Evolutionary conservation across 768 basidiomycete species (phyloP).

Genomic region (Lyophyllum decastes): DNA sequence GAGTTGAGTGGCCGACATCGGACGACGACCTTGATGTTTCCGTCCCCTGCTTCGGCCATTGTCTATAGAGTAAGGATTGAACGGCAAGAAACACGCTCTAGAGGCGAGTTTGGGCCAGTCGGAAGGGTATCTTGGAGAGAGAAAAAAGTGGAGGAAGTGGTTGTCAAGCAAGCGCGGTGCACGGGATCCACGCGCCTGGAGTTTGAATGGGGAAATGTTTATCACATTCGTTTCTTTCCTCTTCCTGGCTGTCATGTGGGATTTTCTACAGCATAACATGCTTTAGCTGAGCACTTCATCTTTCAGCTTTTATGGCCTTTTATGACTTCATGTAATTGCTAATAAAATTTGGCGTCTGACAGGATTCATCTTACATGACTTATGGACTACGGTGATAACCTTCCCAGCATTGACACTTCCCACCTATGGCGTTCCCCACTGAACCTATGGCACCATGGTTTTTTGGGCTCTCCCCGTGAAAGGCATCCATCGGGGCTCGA

Average conservation of each 20-base stretch:
- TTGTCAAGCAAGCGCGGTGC: constrained; percentile 15
- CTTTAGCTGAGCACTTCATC: neutral
- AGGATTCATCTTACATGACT: neutral
- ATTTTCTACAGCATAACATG: neutral
- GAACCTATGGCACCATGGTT: no score
- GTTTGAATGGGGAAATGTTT: constrained; percentile 5
- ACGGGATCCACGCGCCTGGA: constrained; percentile 7
- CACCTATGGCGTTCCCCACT: no score
- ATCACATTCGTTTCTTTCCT: neutral
- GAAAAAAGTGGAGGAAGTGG: constrained; percentile 9
- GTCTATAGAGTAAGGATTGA: constrained; percentile 5
- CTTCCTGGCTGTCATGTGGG: neutral
- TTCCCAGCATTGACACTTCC: no score
- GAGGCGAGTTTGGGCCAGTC: constrained; percentile 1
- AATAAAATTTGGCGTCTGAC: neutral
- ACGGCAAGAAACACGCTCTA: constrained; percentile 10
- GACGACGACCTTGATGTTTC: constrained; percentile 90
- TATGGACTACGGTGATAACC: no score
- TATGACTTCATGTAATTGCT: no score
- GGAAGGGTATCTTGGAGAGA: constrained; percentile 13
- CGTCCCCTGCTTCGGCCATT: constrained; percentile 78
- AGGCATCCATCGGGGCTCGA: no score
- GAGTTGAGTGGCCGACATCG: constrained; percentile 97
- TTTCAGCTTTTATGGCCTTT: neutral
- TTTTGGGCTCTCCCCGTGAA: no score